Evolutionary conservation across 116 monocot genomes (phyloP), one percentile per base, ranked within the genome.

Genomic region (Zostera marina): DNA sequence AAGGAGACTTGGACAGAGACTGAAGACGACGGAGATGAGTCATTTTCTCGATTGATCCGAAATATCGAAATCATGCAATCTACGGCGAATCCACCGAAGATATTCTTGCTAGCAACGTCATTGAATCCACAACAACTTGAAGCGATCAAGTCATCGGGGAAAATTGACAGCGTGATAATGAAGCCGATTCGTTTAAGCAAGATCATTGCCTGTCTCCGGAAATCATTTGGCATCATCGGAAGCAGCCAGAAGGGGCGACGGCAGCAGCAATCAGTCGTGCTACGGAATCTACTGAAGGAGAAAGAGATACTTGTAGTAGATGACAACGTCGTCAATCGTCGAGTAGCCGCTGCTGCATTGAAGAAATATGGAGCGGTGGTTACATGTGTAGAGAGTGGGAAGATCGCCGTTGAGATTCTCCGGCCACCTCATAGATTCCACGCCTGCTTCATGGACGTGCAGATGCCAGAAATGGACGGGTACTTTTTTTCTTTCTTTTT

Each of bases 381-480:
- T 40, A 91, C 77, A 8, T 91, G 91, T 68, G 82, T 68, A 21
- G 79, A 82, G 11, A 79, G 86, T 59, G 91, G 91, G 5, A 85
- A 81, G 64, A 70, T 63, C 60, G 91, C 85, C 48, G 68, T 85
- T 52, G 54, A 44, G 51, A 71, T 77, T 56, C 82, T 91, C 47
- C 43, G 61, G 39, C 91, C 77, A 21, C 80, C 86, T 13, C 91
- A 91, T 60, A 66, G 72, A 15, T 82, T 80, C 53, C 71, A 85
- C 60, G 86, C 91, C 64, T 91, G 91, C 64, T 86, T 91, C 58
- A 91, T 91, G 91, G 91, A 91, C 73, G 82, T 86, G 57, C 91
- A 91, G 54, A 91, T 91, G 91, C 86, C 86, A n/a, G 91, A 91
- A 64, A 91, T 91, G 86, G 91, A 91, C 65, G 91, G 86, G 91